phyloP scores from a whole-genome alignment of 495 filamentous ascomycete genomes.

The Cenococcum geophilum region DNA sequence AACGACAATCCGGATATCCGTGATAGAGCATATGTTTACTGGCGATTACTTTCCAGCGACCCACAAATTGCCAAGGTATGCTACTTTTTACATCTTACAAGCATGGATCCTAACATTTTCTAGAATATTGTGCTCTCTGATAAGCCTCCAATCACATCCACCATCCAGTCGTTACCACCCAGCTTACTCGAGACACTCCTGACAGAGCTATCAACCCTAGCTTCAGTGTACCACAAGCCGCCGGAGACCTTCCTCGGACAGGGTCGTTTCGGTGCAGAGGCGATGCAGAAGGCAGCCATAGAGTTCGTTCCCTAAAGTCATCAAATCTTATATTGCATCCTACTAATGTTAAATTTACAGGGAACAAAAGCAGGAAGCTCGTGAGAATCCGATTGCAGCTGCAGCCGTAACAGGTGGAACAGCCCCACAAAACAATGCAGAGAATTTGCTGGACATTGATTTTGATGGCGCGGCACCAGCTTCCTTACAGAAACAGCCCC shows the following conservation, averaged over 20 bases:
- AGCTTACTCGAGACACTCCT: slow-evolving; percentile 80
- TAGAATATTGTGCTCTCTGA: slow-evolving; percentile 87
- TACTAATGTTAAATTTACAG: slow-evolving; percentile 30
- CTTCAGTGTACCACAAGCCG: slow-evolving; percentile 98
- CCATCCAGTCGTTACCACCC: slow-evolving; percentile 79
- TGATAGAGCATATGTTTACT: slow-evolving; percentile 96
- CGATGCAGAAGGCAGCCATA: slow-evolving; percentile 90
- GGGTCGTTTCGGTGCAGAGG: slow-evolving; percentile 87
- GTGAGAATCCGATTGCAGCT: slow-evolving; percentile 87
- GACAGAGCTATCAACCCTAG: slow-evolving; percentile 85
- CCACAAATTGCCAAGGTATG: slow-evolving; percentile 73
- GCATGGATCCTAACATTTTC: slow-evolving; percentile 1
- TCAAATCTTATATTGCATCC: slow-evolving; percentile 17
- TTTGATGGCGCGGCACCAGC: slow-evolving; percentile 94
- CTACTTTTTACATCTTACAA: not conserved
- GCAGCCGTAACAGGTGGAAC: slow-evolving; percentile 51
- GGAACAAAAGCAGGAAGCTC: slow-evolving; percentile 83
- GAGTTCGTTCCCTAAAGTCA: slow-evolving; percentile 48
- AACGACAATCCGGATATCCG: slow-evolving; percentile 97
- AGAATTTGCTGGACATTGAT: slow-evolving; percentile 96
- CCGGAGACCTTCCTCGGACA: slow-evolving; percentile 94
- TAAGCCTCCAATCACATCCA: slow-evolving; percentile 89
- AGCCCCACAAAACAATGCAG: slow-evolving; percentile 66
- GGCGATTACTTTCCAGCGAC: slow-evolving; percentile 92
- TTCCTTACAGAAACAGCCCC: slow-evolving; percentile 67